A percentile compares a stretch with the other conserved stretches of the same genome.
Evolutionary conservation across 805 yeast genomes (phyloP).

Genomic region (Sungouiozyma ichnusensis): DNA sequence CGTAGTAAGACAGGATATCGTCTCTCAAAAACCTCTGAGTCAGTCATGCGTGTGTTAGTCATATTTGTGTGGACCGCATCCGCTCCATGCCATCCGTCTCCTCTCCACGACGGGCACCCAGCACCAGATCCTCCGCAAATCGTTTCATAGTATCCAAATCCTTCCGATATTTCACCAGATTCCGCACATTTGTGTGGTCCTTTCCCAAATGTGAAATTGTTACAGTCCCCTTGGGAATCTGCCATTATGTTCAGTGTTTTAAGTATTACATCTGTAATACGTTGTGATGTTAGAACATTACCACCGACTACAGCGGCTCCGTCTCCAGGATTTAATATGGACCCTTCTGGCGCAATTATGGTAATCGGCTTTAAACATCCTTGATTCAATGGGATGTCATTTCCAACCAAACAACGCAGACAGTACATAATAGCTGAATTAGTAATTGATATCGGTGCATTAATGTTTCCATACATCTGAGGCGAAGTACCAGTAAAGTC

Average conservation of each 20-base stretch:
- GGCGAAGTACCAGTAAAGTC: constrained; percentile 82
- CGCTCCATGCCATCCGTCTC: constrained; percentile 75
- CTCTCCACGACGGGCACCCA: constrained; percentile 36
- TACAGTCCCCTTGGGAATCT: constrained; percentile 93
- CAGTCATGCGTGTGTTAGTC: constrained; percentile 90
- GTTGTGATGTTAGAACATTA: constrained; percentile 88
- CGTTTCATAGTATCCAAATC: constrained; percentile 89
- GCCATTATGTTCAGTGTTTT: constrained; percentile 85
- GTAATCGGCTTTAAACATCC: constrained; percentile 80
- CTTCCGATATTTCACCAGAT: constrained; percentile 37
- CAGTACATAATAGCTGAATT: constrained; percentile 84
- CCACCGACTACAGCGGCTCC: constrained; percentile 95
- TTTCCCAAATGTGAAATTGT: constrained; percentile 85
- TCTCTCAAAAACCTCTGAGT: constrained; percentile 79
- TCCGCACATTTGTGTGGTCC: constrained; percentile 51
- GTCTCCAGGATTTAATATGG: constrained; percentile 61
- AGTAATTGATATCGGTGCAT: constrained; percentile 88
- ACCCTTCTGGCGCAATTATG: constrained; percentile 51
- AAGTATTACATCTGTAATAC: constrained; percentile 81
- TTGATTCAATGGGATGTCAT: constrained; percentile 85
- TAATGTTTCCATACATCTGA: constrained; percentile 82
- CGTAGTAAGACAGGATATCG: constrained; percentile 74
- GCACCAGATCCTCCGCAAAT: constrained; percentile 97
- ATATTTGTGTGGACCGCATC: constrained; percentile 90
- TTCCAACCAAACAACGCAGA: constrained; percentile 71